Percentiles rank a stretch among this genome's conserved stretches.
phyloP scores from a whole-genome alignment of 192 early-diverging fungal species.

The Lunasporangiospora selenospora region DNA sequence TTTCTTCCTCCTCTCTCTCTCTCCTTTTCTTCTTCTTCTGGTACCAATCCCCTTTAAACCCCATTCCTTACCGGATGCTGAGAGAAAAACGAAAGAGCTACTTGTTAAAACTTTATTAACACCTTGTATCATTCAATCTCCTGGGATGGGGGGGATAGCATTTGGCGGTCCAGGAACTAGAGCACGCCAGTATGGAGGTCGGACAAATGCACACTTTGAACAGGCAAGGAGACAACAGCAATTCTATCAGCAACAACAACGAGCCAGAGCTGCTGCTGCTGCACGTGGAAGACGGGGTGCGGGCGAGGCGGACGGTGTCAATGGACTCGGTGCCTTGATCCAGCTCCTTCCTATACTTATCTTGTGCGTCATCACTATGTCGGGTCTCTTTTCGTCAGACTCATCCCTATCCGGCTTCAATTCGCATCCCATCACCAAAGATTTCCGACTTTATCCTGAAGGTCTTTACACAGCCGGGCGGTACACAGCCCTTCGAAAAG shows the following conservation, averaged over 20 bases:
- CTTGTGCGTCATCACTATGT: conserved; percentile 79
- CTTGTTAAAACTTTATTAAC: not conserved
- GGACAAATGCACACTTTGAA: no score
- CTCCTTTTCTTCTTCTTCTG: conserved; percentile 43
- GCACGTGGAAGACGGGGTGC: not conserved
- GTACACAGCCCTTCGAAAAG: conserved; percentile 62
- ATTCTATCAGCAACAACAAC: conserved; percentile 52
- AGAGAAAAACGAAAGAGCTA: not conserved
- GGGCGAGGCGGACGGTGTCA: conserved; percentile 1
- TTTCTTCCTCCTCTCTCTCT: conserved; percentile 19
- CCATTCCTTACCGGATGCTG: not conserved
- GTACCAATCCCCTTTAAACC: conserved; percentile 16
- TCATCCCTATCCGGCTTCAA: not conserved
- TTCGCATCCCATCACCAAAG: conserved; percentile 51
- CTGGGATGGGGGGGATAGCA: no score
- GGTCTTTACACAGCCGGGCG: conserved; percentile 57
- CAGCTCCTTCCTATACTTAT: conserved; percentile 84
- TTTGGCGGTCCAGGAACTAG: conserved; percentile 66
- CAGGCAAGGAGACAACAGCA: no score
- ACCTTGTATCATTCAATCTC: conserved; percentile 19
- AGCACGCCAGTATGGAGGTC: conserved; percentile 45
- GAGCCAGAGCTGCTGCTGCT: conserved; percentile 15
- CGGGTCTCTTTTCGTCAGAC: conserved; percentile 58
- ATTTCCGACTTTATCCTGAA: conserved; percentile 69
- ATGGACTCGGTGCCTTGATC: conserved; percentile 58